phyloP scores from a whole-genome alignment of 2,329 filamentous ascomycete species.

The Lasiodiplodia citricola region DNA sequence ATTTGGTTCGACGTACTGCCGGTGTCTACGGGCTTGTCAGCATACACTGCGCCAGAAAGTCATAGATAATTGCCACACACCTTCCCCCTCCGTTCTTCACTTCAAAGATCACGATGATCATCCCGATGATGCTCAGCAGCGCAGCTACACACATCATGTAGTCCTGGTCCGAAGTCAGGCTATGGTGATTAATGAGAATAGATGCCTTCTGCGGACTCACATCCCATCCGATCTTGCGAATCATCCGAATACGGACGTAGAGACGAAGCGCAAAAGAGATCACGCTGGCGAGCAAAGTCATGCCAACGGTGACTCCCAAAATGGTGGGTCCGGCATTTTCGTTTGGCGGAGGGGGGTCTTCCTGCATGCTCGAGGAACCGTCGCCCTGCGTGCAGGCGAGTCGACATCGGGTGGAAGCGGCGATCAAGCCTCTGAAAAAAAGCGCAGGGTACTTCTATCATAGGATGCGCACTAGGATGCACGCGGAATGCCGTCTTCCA shows the following conservation, averaged over 20 bases:
- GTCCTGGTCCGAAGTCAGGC: constrained; percentile 37
- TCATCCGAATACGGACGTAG: constrained; percentile 56
- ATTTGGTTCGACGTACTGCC: constrained; percentile 47
- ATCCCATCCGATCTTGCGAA: constrained; percentile 58
- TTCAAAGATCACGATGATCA: constrained; percentile 16
- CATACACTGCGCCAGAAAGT: too few relatives aligned
- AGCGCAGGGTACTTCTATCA: background rate
- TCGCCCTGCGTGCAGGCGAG: background rate
- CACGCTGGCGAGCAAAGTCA: constrained; percentile 47
- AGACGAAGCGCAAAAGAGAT: constrained; percentile 49
- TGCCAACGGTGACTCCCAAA: constrained; percentile 48
- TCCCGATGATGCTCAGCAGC: constrained; percentile 33
- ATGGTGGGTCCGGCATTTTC: constrained; percentile 48
- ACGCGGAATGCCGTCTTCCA: background rate
- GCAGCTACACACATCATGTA: constrained; percentile 51
- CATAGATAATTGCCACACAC: constrained; percentile 35
- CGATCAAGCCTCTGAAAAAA: background rate
- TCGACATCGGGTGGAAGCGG: background rate
- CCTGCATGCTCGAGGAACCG: background rate
- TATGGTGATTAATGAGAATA: background rate
- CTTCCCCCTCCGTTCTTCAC: constrained; percentile 34
- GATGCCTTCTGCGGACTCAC: constrained; percentile 35
- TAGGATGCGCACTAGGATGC: background rate
- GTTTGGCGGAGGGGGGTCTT: constrained; percentile 34
- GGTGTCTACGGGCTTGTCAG: constrained; percentile 43